Evolutionary conservation across 768 basidiomycete genomes (phyloP).

Genomic region (Dioszegia hungarica): DNA sequence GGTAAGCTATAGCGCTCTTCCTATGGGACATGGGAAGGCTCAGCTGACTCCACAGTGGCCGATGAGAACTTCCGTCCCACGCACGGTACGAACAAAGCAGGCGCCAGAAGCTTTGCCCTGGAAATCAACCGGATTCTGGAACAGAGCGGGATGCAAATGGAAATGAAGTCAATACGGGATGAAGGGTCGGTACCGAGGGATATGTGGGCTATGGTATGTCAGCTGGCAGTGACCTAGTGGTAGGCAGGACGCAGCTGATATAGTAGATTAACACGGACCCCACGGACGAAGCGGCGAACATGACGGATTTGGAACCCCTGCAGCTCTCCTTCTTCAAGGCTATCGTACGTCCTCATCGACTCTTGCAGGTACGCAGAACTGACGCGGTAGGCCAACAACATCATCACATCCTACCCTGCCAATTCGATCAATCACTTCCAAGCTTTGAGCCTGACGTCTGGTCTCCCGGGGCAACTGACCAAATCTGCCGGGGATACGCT

Average conservation of each 20-base stretch:
- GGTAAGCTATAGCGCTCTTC: conserved; percentile 18
- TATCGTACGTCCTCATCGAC: conserved; percentile 24
- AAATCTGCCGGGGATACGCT: conserved; percentile 28
- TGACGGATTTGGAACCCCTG: conserved; percentile 33
- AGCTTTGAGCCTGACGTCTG: conserved; percentile 17
- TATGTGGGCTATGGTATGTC: conserved; percentile 36
- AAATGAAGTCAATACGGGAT: conserved; percentile 22
- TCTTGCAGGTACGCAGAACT: neutral
- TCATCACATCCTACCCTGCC: conserved; percentile 43
- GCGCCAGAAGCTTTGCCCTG: conserved; percentile 18
- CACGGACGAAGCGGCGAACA: conserved; percentile 17
- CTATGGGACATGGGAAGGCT: too few relatives aligned
- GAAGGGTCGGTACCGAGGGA: conserved; percentile 22
- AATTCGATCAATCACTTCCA: conserved; percentile 38
- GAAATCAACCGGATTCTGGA: conserved; percentile 29
- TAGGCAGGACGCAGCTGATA: neutral
- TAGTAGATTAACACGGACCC: conserved; percentile 38
- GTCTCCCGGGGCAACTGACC: conserved; percentile 22
- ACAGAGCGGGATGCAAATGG: conserved; percentile 33
- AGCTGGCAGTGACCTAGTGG: too few relatives aligned
- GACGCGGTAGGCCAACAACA: conserved; percentile 21
- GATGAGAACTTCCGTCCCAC: conserved; percentile 15
- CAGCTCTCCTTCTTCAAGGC: conserved; percentile 38
- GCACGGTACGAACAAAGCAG: conserved; percentile 11
- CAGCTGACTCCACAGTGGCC: neutral